Evolutionary conservation across 495 filamentous ascomycete genomes (phyloP).

Genomic region (Talaromyces trachyspermus): DNA sequence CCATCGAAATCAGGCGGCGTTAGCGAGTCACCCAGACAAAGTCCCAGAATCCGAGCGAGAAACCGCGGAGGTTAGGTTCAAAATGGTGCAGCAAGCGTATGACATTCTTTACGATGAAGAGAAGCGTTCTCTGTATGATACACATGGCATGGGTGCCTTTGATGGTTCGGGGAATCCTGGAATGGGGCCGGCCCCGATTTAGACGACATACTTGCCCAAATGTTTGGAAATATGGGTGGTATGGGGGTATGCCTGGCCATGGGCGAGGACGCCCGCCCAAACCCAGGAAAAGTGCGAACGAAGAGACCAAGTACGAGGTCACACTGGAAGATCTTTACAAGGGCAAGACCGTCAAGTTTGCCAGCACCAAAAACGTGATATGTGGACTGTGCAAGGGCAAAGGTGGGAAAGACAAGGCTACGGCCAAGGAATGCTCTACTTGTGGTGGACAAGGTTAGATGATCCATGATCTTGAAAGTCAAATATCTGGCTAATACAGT

Average conservation of each 20-base stretch:
- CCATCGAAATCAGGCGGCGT: conserved; percentile 58
- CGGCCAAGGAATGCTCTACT: conserved; percentile 72
- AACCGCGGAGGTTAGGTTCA: conserved; percentile 83
- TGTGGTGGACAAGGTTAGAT: conserved; percentile 65
- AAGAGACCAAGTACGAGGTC: conserved; percentile 85
- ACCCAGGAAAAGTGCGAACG: conserved; percentile 67
- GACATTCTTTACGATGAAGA: conserved; percentile 96
- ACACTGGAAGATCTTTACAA: conserved; percentile 92
- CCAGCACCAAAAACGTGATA: conserved; percentile 84
- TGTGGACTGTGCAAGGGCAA: conserved; percentile 80
- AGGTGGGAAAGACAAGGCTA: conserved; percentile 88
- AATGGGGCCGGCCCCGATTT: conserved; percentile 69
- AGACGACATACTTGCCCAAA: conserved; percentile 84
- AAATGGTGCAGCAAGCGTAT: conserved; percentile 84
- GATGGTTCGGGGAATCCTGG: conserved; percentile 59
- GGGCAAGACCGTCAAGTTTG: conserved; percentile 95
- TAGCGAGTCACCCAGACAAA: conserved; percentile 90
- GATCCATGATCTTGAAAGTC: background rate
- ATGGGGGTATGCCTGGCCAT: conserved; percentile 58
- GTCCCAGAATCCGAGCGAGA: conserved; percentile 79
- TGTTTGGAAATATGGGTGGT: conserved; percentile 66
- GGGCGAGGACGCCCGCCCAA: conserved; percentile 46
- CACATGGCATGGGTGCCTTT: conserved; percentile 92
- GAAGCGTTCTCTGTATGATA: conserved; percentile 84
- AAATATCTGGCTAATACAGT: conserved; percentile 12